Base-by-base conservation (phyloP, 805 yeast genomes). In the Lipomyces starkeyi region DNA sequence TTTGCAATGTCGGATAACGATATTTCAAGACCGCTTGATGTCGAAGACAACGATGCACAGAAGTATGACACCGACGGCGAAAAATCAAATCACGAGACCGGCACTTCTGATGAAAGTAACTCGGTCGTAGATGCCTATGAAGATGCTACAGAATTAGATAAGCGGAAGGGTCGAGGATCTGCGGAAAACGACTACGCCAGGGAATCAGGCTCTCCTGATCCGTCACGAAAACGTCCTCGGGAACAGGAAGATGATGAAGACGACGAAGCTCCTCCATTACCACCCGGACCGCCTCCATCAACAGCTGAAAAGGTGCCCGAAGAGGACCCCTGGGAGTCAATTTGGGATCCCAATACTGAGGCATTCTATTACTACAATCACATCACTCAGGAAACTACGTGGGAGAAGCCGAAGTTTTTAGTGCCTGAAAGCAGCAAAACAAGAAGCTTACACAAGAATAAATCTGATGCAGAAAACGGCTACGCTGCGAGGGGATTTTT, bases 311-410 rank as follows among this genome's bases (percentile, higher is more conserved):
- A 40, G 25, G 66, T 58, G 25, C 58, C 32, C 3, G 43, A 54
- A 4, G 70, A 74, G 34, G 76, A 73, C 59, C 76, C 74, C 9
- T 75, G 77, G 77, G 69, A 71, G 58, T 74, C 77, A 2, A 43
- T 74, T 11, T 73, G 70, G 64, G 77, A 75, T 53, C 63, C 64
- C 4, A 58, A 60, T 3, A 52, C 61, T 14, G 58, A 59, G 9
- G 71, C 73, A 32, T 74, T 72, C 58, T 75, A 75, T 52, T 75
- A 74, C 59, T 69, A 74, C 73, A 75, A 75, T 64, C 62, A 65
- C 35, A 37, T 59, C 58, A 75, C 75, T 8, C 57, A 62, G 25
- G 73, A 61, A 56, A 71, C 76, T 20, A 75, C 76, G 11, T 75
- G 77, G 77, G 62, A 62, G n/a, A 74, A 69, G 34, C 77, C 77